Evolutionary conservation across 139 green algal species (phyloP).

Genomic region (Chlamydomonas incerta): DNA sequence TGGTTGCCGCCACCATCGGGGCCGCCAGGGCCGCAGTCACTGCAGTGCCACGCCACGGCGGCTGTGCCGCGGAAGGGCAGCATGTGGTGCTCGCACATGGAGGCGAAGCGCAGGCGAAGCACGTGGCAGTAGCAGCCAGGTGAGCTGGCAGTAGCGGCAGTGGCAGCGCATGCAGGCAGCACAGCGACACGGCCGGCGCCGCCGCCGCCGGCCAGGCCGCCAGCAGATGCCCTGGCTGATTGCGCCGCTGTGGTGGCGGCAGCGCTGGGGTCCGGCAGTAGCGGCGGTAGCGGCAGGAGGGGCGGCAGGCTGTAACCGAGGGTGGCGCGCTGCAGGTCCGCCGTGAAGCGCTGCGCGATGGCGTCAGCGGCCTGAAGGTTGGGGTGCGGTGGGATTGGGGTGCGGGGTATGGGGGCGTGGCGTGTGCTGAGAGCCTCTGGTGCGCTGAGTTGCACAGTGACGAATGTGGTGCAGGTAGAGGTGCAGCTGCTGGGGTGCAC

Average conservation of each 20-base stretch:
- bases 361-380: neutral
- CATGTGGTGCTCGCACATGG: constrained; percentile 91
- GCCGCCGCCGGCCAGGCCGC: no score
- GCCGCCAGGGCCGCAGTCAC: neutral
- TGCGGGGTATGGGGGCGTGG: no score
- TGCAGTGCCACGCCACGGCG: constrained; percentile 44
- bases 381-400: no score
- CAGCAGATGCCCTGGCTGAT: no score
- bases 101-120: constrained; percentile 39
- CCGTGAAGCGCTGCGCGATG: neutral
- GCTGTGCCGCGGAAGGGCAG: constrained; percentile 85
- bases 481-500: no score
- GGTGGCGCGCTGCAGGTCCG: neutral
- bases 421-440: no score
- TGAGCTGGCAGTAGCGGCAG: neutral
- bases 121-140: no score
- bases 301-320: neutral
- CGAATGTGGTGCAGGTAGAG: no score
- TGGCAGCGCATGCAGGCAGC: neutral
- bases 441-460: no score
- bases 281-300: neutral
- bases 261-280: no score
- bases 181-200: no score
- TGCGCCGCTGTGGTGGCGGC: no score
- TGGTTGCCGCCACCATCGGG: neutral